A percentile compares a stretch with the other conserved stretches of the same genome.
phyloP scores from a whole-genome alignment of 2,329 filamentous ascomycete genomes.

The Ascochyta pisi region DNA sequence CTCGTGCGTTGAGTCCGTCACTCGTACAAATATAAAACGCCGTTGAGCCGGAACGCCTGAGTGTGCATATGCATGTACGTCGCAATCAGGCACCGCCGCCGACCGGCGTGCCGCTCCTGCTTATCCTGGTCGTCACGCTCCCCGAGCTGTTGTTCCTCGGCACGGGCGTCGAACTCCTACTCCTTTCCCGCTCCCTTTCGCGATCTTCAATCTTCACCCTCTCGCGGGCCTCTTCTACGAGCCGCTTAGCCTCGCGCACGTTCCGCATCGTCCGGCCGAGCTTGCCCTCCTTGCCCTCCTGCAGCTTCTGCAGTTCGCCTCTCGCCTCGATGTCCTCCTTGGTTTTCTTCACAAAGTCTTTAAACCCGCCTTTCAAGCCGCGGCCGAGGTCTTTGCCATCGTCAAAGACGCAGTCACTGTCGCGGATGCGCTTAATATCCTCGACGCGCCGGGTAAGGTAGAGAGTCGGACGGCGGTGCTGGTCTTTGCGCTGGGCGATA shows the following conservation, averaged over 20 bases:
- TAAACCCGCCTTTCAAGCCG: conserved; percentile 43
- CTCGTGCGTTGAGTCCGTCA: not conserved
- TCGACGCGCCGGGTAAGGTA: conserved; percentile 62
- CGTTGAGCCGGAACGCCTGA: not conserved
- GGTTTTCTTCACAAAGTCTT: conserved; percentile 46
- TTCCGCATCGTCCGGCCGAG: conserved; percentile 42
- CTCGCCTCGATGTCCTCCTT: conserved; percentile 42
- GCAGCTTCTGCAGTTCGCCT: conserved; percentile 42
- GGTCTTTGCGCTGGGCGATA: conserved; percentile 54
- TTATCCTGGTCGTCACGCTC: conserved; percentile 20
- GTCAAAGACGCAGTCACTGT: conserved; percentile 44
- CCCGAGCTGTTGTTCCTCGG: conserved; percentile 28
- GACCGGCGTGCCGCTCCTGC: conserved; percentile 33
- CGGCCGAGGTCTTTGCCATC: conserved; percentile 34
- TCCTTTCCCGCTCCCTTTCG: conserved; percentile 29
- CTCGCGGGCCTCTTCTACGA: conserved; percentile 46
- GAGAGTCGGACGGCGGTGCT: conserved; percentile 57
- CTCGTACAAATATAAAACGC: not conserved
- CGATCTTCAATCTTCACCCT: conserved; percentile 41
- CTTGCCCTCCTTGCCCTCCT: conserved; percentile 44
- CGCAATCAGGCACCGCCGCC: conserved; percentile 1
- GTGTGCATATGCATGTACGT: not conserved
- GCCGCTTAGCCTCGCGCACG: conserved; percentile 41
- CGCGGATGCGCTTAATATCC: conserved; percentile 48
- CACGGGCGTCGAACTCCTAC: conserved; percentile 36